These are phyloP conservation scores for Lichtheimia ornata DNA, from an alignment of 371 early-diverging fungal species.

Conservation along the genomic window DNA sequence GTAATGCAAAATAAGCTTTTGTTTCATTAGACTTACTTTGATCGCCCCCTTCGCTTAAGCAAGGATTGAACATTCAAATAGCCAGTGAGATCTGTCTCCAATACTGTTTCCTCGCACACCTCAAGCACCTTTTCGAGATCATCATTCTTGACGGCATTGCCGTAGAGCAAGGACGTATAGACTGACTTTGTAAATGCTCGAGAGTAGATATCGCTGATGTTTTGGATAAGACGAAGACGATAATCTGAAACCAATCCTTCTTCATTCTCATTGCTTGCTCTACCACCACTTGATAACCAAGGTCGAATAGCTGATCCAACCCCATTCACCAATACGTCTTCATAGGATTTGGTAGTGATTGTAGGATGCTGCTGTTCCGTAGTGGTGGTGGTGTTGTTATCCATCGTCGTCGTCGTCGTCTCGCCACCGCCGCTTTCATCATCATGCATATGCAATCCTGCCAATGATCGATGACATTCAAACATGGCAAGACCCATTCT, in stretches of 20 bases:
- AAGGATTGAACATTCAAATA: slow-evolving; percentile 72
- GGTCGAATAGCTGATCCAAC: slow-evolving; percentile 3
- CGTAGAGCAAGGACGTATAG: slow-evolving; percentile 66
- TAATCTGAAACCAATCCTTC: slow-evolving; percentile 20
- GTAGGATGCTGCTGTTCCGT: no score
- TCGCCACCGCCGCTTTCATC: not conserved
- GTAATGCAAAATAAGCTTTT: not conserved
- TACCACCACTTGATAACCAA: not conserved
- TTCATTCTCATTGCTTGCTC: not conserved
- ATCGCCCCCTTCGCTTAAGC: slow-evolving; percentile 24
- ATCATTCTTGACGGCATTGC: slow-evolving; percentile 50
- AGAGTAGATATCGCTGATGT: slow-evolving; percentile 46
- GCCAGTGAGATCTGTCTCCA: slow-evolving; percentile 75
- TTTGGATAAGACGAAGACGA: slow-evolving; percentile 35
- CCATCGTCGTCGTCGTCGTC: not conserved
- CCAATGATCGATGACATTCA: slow-evolving; percentile 51
- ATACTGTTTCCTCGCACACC: slow-evolving; percentile 64
- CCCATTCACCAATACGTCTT: slow-evolving; percentile 1
- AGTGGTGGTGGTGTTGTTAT: not conserved
- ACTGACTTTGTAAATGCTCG: slow-evolving; percentile 66
- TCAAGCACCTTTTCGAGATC: slow-evolving; percentile 68
- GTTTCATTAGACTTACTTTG: slow-evolving; percentile 11
- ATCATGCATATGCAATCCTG: not conserved
- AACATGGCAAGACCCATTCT: slow-evolving; percentile 31
- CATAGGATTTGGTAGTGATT: not conserved